A percentile compares a stretch with the other conserved stretches of the same genome.
phyloP scores from a whole-genome alignment of 306 rosid genomes.

The Canavalia ensiformis region DNA sequence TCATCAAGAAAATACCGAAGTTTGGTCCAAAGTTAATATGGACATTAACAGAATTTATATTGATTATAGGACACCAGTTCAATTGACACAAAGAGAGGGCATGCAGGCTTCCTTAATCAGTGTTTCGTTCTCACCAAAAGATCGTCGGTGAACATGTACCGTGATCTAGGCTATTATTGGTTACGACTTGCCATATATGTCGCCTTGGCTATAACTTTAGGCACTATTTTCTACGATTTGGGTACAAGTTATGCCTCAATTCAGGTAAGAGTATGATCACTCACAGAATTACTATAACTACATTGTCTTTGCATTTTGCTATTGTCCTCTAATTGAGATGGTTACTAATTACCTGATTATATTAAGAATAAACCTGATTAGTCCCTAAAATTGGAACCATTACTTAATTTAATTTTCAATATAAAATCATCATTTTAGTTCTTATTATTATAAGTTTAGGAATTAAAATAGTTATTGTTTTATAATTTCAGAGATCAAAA shows the following conservation, averaged over 20 bases:
- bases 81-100: conserved; percentile 43
- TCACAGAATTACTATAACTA: too few relatives aligned
- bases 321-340: not conserved
- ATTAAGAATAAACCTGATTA: too few relatives aligned
- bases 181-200: conserved; percentile 55
- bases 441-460: too few relatives aligned
- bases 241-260: conserved; percentile 36
- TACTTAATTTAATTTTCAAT: too few relatives aligned
- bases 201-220: conserved; percentile 47
- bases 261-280: conserved; percentile 37
- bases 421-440: too few relatives aligned
- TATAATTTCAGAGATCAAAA: too few relatives aligned
- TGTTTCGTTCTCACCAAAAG: conserved; percentile 60
- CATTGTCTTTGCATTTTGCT: not conserved
- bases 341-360: too few relatives aligned
- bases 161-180: conserved; percentile 67
- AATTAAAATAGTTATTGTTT: too few relatives aligned
- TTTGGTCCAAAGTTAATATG: too few relatives aligned
- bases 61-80: conserved; percentile 27
- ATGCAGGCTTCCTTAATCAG: conserved; percentile 58
- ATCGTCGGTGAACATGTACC: conserved; percentile 58
- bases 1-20: too few relatives aligned
- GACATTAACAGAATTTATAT: not conserved
- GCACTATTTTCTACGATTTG: conserved; percentile 47
- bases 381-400: too few relatives aligned